These are phyloP conservation scores for Smallanthus sonchifolius DNA, from an alignment of 129 eudicot genomes.

Conservation along the genomic window DNA sequence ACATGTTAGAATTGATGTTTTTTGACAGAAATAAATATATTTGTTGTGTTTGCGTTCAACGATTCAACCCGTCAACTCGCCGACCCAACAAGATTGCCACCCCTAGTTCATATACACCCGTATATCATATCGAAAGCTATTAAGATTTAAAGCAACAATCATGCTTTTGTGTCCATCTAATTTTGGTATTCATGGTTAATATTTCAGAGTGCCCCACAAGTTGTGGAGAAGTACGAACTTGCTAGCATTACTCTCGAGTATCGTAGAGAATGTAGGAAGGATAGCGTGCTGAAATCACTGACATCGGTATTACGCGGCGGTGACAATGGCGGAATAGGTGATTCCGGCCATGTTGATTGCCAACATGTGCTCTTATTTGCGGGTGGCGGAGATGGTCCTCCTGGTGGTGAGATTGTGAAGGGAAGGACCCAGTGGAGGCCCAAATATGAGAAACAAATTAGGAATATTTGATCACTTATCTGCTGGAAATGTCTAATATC, in stretches of 20 bases:
- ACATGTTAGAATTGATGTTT: too few species aligned
- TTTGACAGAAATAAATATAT: too few species aligned
- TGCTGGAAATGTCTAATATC: background rate
- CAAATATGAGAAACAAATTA: constrained; percentile 17
- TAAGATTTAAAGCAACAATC: background rate
- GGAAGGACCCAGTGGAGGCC: constrained; percentile 85
- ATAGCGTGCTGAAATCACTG: constrained; percentile 73
- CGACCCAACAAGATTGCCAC: too few species aligned
- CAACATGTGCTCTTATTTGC: constrained; percentile 77
- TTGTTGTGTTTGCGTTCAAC: too few species aligned
- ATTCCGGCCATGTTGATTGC: constrained; percentile 52
- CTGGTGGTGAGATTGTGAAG: constrained; percentile 53
- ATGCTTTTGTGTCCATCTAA: background rate
- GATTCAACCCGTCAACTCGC: too few species aligned
- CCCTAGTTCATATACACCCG: background rate
- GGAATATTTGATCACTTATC: background rate
- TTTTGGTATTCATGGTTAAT: background rate
- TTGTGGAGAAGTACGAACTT: constrained; percentile 76
- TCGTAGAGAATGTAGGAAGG: constrained; percentile 79
- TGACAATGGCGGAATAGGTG: constrained; percentile 20
- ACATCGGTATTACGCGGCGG: constrained; percentile 37
- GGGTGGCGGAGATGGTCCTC: constrained; percentile 38
- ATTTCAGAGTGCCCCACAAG: constrained; percentile 73
- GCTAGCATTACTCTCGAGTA: constrained; percentile 76
- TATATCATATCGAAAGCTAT: background rate